Evolutionary conservation across 768 basidiomycete species (phyloP).

Genomic region (Hydnomerulius pinastri): DNA sequence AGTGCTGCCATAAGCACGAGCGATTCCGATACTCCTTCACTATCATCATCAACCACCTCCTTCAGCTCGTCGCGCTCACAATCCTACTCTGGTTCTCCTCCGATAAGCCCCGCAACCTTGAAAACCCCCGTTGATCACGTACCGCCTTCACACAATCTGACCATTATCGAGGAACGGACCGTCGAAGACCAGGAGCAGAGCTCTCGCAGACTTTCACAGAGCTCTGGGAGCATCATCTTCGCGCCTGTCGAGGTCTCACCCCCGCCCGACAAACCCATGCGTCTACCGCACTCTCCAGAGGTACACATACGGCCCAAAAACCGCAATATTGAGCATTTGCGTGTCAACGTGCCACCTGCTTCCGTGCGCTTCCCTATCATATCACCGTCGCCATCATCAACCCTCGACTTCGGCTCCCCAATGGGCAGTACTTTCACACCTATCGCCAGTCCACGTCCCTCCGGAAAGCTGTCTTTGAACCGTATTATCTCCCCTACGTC

Average conservation of each 20-base stretch:
- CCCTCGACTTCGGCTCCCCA: constrained; percentile 6
- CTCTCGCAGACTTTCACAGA: constrained; percentile 14
- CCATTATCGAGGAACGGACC: constrained; percentile 41
- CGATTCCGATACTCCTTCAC: constrained; percentile 51
- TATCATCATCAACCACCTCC: constrained; percentile 43
- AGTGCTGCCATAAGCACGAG: constrained; percentile 32
- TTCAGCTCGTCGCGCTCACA: constrained; percentile 38
- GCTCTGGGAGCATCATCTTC: constrained; percentile 25
- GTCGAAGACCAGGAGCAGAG: constrained; percentile 18
- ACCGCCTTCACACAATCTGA: constrained; percentile 26
- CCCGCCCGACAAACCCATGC: constrained; percentile 23
- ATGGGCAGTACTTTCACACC: constrained; percentile 1
- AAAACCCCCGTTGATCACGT: constrained; percentile 35
- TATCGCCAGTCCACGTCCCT: constrained; percentile 5
- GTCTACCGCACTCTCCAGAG: constrained; percentile 4
- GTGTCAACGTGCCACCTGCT: constrained; percentile 29
- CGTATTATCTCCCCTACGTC: constrained; percentile 28
- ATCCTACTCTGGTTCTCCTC: constrained; percentile 30
- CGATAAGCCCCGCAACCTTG: constrained; percentile 33
- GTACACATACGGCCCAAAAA: constrained; percentile 23
- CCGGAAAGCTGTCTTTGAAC: constrained; percentile 24
- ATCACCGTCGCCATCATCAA: constrained; percentile 16
- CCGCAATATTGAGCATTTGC: constrained; percentile 31
- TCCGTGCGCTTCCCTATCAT: constrained; percentile 17
- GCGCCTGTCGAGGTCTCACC: constrained; percentile 15